Conservation (phyloP, 2,329 filamentous ascomycete species). For the Graphilbum sp. region DNA sequence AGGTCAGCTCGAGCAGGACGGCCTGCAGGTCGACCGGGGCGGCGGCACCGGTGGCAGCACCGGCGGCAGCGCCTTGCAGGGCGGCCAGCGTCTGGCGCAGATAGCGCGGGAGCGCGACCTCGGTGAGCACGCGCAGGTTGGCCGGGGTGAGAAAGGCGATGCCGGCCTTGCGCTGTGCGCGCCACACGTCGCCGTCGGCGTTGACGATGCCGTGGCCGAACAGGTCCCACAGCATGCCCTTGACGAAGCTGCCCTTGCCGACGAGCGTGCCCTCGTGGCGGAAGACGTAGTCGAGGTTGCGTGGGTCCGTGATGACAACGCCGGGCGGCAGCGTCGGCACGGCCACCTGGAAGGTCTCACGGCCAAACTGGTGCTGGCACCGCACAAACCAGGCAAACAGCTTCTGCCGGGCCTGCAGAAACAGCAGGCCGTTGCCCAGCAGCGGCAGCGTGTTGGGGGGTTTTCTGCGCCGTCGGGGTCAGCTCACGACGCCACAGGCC, state of each 20-base stretch:
- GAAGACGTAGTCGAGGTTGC: constrained; percentile 45
- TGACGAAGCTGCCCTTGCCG: constrained; percentile 46
- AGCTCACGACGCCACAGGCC: too few relatives aligned
- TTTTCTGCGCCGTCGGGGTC: constrained; percentile 20
- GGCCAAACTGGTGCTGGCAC: constrained; percentile 37
- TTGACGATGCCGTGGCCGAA: constrained; percentile 55
- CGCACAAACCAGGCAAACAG: constrained; percentile 47
- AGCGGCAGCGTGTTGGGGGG: constrained; percentile 36
- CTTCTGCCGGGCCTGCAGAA: constrained; percentile 40
- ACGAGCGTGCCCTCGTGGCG: constrained; percentile 40
- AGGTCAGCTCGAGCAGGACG: constrained; percentile 48
- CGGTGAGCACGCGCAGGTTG: constrained; percentile 40
- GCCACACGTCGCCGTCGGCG: constrained; percentile 47
- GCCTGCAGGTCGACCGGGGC: constrained; percentile 35
- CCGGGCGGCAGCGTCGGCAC: constrained; percentile 47
- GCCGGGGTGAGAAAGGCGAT: constrained; percentile 39
- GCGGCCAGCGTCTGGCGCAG: constrained; percentile 24
- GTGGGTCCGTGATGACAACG: constrained; percentile 45
- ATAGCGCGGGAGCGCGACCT: constrained; percentile 38
- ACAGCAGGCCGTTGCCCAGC: constrained; percentile 43
- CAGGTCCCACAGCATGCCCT: constrained; percentile 40
- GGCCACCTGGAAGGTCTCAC: constrained; percentile 44
- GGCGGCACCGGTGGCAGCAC: constrained; percentile 7
- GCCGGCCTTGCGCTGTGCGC: constrained; percentile 44
- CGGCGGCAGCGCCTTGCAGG: constrained; percentile 18